Conservation (phyloP, 176 grass and related monocot species). For the Elymus sibiricus region DNA sequence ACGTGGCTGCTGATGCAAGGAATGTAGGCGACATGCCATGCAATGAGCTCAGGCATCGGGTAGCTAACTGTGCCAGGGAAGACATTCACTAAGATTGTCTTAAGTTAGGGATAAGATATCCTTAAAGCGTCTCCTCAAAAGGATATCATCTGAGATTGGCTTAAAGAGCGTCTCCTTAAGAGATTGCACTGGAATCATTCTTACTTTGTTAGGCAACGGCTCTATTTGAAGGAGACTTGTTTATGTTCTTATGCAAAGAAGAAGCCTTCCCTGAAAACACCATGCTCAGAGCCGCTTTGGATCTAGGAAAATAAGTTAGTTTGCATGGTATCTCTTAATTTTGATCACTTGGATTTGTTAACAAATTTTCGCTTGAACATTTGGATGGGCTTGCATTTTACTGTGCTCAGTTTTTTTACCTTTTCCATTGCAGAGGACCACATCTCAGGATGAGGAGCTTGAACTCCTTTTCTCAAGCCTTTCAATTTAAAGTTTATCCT, state of each 20-base stretch:
- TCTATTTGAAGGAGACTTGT: background rate
- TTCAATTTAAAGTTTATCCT: conserved; percentile 46
- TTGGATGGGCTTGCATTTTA: background rate
- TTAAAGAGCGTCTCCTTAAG: background rate
- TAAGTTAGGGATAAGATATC: background rate
- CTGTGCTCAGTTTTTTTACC: background rate
- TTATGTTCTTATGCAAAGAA: conserved; percentile 1
- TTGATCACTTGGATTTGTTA: background rate
- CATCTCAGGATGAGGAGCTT: conserved; percentile 75
- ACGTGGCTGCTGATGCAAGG: background rate
- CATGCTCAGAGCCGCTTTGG: background rate
- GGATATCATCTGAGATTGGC: background rate
- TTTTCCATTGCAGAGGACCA: conserved; percentile 47
- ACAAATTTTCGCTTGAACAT: background rate
- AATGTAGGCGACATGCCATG: background rate
- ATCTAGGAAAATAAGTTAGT: background rate
- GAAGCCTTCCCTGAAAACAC: background rate
- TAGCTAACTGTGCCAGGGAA: background rate
- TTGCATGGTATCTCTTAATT: background rate
- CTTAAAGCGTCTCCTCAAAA: background rate
- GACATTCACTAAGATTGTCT: background rate
- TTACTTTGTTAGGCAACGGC: background rate
- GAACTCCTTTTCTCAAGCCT: conserved; percentile 92
- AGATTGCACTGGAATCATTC: background rate
- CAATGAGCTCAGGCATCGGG: background rate